Percentiles rank a stretch among this genome's conserved stretches.
phyloP scores from a whole-genome alignment of 2,329 filamentous ascomycete genomes.

The Neurospora sp. region DNA sequence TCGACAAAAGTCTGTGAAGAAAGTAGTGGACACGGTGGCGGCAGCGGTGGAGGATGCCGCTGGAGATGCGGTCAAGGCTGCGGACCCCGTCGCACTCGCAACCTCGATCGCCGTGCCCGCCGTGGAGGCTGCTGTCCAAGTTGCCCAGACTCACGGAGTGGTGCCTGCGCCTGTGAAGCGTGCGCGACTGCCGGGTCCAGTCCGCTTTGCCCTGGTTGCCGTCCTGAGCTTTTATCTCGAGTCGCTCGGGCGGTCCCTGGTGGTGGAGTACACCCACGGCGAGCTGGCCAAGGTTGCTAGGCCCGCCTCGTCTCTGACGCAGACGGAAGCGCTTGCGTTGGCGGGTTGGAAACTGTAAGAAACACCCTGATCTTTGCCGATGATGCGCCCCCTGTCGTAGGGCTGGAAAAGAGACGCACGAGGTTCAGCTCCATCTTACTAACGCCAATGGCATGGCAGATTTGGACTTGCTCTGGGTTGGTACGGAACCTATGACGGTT shows the following conservation, averaged over 20 bases:
- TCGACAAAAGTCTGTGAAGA: not conserved
- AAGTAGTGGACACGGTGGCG: not conserved
- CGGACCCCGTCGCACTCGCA: not conserved
- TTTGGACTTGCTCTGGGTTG: slow-evolving; percentile 63
- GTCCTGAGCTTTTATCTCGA: slow-evolving; percentile 51
- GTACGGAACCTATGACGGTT: slow-evolving; percentile 63
- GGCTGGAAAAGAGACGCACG: slow-evolving; percentile 21
- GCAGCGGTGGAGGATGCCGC: not conserved
- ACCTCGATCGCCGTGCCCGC: not conserved
- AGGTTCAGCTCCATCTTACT: slow-evolving; percentile 19
- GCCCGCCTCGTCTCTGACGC: slow-evolving; percentile 26
- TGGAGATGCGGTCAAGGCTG: not conserved
- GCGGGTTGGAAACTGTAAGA: slow-evolving; percentile 45
- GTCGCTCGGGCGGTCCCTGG: slow-evolving; percentile 52
- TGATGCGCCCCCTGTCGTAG: slow-evolving; percentile 1
- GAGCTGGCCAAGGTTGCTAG: slow-evolving; percentile 61
- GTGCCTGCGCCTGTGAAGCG: slow-evolving; percentile 1
- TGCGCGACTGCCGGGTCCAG: slow-evolving; percentile 30
- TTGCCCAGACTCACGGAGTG: not conserved
- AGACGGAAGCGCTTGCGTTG: slow-evolving; percentile 44
- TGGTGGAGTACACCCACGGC: slow-evolving; percentile 47
- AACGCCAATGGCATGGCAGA: slow-evolving; percentile 34
- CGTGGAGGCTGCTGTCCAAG: not conserved
- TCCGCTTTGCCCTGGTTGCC: slow-evolving; percentile 44
- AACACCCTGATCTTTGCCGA: not conserved